Conservation (phyloP, 352 stramenopile genomes). For the Phytophthora quininea region DNA sequence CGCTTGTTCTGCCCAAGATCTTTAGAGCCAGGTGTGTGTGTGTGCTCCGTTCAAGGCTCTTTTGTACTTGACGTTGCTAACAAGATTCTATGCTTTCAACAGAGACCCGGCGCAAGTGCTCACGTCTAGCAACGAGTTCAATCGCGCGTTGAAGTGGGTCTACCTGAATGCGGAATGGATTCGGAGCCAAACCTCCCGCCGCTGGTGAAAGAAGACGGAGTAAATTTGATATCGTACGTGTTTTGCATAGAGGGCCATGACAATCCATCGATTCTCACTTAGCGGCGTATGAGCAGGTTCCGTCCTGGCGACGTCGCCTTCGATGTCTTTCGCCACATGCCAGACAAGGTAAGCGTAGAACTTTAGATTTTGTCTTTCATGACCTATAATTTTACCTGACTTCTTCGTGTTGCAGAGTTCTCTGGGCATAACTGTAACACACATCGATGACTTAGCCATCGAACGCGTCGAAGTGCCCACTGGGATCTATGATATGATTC, state of each 20-base stretch:
- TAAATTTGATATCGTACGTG: constrained; percentile 47
- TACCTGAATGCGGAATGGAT: constrained; percentile 90
- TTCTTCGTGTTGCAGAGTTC: constrained; percentile 32
- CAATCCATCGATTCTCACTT: neutral
- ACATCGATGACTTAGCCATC: constrained; percentile 60
- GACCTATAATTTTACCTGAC: too few relatives aligned
- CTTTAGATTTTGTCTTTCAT: too few relatives aligned
- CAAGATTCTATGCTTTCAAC: neutral
- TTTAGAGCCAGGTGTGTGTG: constrained; percentile 57
- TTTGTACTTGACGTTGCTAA: neutral
- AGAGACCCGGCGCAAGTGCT: constrained; percentile 78
- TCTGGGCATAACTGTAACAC: constrained; percentile 67
- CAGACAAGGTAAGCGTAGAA: constrained; percentile 64
- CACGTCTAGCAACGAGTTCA: constrained; percentile 68
- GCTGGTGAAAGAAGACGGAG: constrained; percentile 38
- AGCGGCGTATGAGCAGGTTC: constrained; percentile 42
- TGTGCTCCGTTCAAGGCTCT: neutral
- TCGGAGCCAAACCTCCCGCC: constrained; percentile 60
- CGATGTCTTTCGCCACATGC: constrained; percentile 88
- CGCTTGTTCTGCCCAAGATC: constrained; percentile 77
- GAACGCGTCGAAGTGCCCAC: constrained; percentile 65
- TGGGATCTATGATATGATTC: constrained; percentile 80
- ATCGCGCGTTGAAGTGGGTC: constrained; percentile 86
- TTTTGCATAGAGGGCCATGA: constrained; percentile 1
- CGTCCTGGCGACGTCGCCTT: constrained; percentile 65